These are phyloP conservation scores for Boletus pseudopeckii DNA, from an alignment of 768 basidiomycete species.

Conservation along the genomic window DNA sequence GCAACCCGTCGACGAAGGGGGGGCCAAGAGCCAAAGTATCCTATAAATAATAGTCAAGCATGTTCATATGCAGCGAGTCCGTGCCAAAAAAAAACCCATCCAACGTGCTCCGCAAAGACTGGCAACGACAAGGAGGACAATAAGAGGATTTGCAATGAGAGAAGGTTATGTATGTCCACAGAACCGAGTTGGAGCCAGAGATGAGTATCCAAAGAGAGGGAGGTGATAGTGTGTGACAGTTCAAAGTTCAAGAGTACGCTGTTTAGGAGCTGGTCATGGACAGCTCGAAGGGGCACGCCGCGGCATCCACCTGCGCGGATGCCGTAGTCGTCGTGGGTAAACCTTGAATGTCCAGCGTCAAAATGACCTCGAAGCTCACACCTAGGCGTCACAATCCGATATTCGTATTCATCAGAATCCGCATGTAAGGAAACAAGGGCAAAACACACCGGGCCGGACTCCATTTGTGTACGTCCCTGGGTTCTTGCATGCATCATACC, in stretches of 20 bases:
- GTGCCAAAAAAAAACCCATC: background rate
- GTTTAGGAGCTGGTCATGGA: conserved; percentile 47
- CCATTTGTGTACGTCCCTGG: conserved; percentile 43
- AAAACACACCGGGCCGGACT: conserved; percentile 56
- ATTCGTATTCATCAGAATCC: background rate
- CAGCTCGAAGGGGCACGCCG: conserved; percentile 69
- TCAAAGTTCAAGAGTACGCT: background rate
- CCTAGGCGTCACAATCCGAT: conserved; percentile 19
- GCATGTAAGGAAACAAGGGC: background rate
- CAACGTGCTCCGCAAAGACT: background rate
- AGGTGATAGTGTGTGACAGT: background rate
- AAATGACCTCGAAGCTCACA: conserved; percentile 61
- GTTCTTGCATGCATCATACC: conserved; percentile 79
- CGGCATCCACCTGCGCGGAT: conserved; percentile 56
- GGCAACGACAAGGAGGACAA: background rate
- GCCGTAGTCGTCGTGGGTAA: conserved; percentile 51
- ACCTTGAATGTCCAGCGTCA: conserved; percentile 69
- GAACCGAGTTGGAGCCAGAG: conserved; percentile 3
- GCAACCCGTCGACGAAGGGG: background rate
- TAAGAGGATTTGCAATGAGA: background rate
- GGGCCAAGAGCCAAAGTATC: background rate
- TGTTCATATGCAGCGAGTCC: conserved; percentile 3
- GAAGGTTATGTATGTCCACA: conserved; percentile 12
- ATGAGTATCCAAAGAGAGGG: conserved; percentile 11
- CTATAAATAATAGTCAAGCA: background rate